Evolutionary conservation across 306 rosid species (phyloP).

Genomic region (Sechiopsis laciniata): DNA sequence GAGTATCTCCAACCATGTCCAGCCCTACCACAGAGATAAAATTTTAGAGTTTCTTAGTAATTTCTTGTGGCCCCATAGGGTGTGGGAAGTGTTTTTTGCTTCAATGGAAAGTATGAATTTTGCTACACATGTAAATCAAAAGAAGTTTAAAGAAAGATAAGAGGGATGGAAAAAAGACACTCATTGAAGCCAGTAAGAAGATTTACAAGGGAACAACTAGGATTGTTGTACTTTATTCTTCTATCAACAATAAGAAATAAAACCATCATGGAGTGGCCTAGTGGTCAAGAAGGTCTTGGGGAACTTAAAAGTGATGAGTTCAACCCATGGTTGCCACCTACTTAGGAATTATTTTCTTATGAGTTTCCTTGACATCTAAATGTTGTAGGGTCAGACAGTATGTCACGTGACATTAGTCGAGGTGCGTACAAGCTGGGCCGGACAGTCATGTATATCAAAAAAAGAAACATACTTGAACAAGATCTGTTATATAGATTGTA

Average conservation of each 20-base stretch:
- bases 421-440: too few relatives aligned
- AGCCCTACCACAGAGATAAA: neutral
- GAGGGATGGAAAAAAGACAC: neutral
- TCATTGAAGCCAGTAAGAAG: conserved; percentile 2
- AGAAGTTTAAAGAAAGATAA: neutral
- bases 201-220: neutral
- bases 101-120: neutral
- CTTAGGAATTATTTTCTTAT: too few relatives aligned
- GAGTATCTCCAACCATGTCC: neutral
- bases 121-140: neutral
- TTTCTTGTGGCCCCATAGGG: neutral
- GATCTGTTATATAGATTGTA: too few relatives aligned
- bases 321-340: too few relatives aligned
- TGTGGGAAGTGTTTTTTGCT: neutral
- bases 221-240: neutral
- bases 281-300: too few relatives aligned
- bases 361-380: too few relatives aligned
- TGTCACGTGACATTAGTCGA: too few relatives aligned
- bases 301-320: too few relatives aligned
- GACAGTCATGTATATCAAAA: too few relatives aligned
- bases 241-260: neutral
- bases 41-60: neutral
- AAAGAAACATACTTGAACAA: too few relatives aligned
- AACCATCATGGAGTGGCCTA: too few relatives aligned
- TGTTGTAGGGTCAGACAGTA: too few relatives aligned